Base-by-base conservation (phyloP, 139 green algal species). In the Mesotaenium endlicherianum region DNA sequence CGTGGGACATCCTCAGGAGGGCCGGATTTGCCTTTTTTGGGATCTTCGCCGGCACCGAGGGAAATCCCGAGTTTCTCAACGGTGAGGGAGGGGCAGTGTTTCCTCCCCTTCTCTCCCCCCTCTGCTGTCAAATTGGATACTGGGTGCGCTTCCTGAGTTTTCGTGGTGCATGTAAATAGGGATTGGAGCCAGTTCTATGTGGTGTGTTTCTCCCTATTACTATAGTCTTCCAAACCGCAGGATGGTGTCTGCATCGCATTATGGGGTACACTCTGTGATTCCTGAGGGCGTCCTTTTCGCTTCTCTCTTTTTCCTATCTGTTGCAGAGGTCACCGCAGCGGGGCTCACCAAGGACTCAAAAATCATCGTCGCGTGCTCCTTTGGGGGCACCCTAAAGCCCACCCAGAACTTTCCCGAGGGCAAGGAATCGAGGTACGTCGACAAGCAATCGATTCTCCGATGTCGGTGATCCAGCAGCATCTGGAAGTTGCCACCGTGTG, bases 21-120 rank as follows among this genome's bases (percentile, higher is more conserved):
- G 84, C 84, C 17, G 84, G 49, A 6, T 89, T 89, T 42, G 81
- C 82, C 36, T 84, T 89, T 30, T 89, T 89, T 55, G 84, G 84
- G n/a, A 43, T 89, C 17, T 81, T 89, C 60, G 85, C 84, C 26
- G 84, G 84, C n/a, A 89, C 84, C 31, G 84, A 89, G 71, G 67
- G 88, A 20, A 89, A 89, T 44, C 84, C 84, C 39, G 39, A 88
- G 3, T 89, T 89, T 64, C 6, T 89, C 45, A 26, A 88, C 57
- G 70, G 38, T 72, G 36, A 8, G 36, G 45, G 30, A 42, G 2
- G n/a, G n/a, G n/a, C 20, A 39, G 59, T 70, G 47, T 57, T 11
- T 11, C 47, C 47, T 11, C 47, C 47, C 47, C 47, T 11, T 57
- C 47, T 26, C 47, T 57, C 47, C 47, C 16, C 30, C 2, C 8